Percentiles rank a stretch among this genome's conserved stretches.
phyloP scores from a whole-genome alignment of 23 red algal species.

The Cyanidium caldarium region DNA sequence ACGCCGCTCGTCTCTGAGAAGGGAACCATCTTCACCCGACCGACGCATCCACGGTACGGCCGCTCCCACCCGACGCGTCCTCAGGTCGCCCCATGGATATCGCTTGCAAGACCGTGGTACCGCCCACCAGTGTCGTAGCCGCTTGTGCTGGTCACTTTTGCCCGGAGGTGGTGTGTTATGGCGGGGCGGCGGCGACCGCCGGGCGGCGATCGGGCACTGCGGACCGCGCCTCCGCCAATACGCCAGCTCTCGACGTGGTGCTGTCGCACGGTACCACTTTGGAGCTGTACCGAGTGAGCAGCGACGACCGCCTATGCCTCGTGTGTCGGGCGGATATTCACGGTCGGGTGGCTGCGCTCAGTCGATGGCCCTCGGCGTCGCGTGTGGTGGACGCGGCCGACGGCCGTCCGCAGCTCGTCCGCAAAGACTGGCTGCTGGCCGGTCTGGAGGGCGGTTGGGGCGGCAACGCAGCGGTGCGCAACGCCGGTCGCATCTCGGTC shows the following conservation, averaged over 20 bases:
- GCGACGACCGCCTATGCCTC: background rate
- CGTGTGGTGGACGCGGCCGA: background rate
- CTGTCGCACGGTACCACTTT: background rate
- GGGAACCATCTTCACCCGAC: no score
- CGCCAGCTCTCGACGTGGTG: background rate
- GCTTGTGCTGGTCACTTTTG: background rate
- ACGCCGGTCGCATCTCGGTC: background rate
- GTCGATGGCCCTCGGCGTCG: background rate
- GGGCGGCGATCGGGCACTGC: background rate
- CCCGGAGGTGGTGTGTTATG: background rate
- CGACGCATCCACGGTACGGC: no score
- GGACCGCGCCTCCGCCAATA: background rate
- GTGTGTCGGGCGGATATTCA: background rate
- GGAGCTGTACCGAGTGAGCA: background rate
- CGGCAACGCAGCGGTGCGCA: background rate
- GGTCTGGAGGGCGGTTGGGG: background rate
- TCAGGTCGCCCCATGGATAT: background rate
- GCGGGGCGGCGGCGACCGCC: background rate
- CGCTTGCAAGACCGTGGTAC: background rate
- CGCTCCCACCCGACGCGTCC: no score
- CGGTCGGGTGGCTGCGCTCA: background rate
- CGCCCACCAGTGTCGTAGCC: background rate
- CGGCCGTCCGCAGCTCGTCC: background rate
- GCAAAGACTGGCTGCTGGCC: conserved; percentile 1
- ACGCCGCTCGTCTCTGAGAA: no score